Evolutionary conservation across 164 flowering plant species (phyloP).

Genomic region (Umbilicus rupestris): DNA sequence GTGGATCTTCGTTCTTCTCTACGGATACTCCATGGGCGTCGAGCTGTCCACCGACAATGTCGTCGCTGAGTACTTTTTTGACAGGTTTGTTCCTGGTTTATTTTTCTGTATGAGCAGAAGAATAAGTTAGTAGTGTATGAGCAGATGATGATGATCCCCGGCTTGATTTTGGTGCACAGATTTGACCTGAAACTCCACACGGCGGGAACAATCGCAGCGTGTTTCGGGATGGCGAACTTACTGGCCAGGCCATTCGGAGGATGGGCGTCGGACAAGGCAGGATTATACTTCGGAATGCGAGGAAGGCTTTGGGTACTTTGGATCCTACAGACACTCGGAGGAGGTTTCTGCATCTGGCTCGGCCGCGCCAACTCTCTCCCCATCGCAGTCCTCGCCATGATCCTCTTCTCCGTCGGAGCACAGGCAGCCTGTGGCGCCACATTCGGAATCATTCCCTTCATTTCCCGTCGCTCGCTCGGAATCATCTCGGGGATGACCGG

Average conservation of each 20-base stretch:
- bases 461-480: conserved; percentile 55
- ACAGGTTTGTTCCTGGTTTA: conserved; percentile 19
- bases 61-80: conserved; percentile 63
- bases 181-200: conserved; percentile 65
- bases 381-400: conserved; percentile 46
- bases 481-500: conserved; percentile 67
- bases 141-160: conserved; percentile 51
- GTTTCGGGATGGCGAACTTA: conserved; percentile 74
- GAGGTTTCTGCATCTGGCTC: conserved; percentile 55
- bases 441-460: conserved; percentile 26
- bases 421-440: conserved; percentile 28
- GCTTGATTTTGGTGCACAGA: conserved; percentile 48
- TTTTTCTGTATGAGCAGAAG: not conserved
- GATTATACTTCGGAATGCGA: conserved; percentile 47
- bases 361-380: conserved; percentile 54
- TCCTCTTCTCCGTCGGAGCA: conserved; percentile 65
- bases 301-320: conserved; percentile 66
- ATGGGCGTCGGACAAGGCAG: conserved; percentile 43
- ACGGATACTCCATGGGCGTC: conserved; percentile 77
- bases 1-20: conserved; percentile 66
- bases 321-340: conserved; percentile 68
- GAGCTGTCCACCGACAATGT: conserved; percentile 60
- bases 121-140: not conserved
- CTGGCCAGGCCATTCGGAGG: conserved; percentile 70
- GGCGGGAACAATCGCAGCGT: conserved; percentile 61